Evolutionary conservation across 1,284 basidiomycete genomes (phyloP), one percentile per base, ranked within the genome.

Genomic region (Retiboletus flavoniger): DNA sequence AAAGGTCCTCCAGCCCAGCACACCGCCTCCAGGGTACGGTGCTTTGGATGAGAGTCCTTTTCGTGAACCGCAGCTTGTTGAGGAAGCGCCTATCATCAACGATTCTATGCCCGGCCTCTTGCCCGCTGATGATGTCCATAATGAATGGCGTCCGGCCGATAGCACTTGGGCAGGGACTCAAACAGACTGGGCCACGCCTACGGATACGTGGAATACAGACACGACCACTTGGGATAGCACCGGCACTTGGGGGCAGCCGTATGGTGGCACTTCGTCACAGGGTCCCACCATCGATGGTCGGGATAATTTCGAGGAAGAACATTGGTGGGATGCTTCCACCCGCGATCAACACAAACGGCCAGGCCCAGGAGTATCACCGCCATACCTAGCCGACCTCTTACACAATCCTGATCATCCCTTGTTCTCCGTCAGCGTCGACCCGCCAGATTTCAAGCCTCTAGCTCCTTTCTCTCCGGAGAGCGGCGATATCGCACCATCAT

Each of bases 401-500:
- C 89, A 91, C 66, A 77, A 88, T 60, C 74, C 85, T 14, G 81
- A 87, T 39, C 89, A 90, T 65, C 78, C 82, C 4, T 70, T 91
- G 24, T 87, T 81, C 68, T 82, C 79, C 6, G 82, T 91, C 28
- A 78, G 73, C 51, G 75, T 80, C 42, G 75, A 74, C 4, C 56
- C 63, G 4, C 74, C 76, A 3, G 72, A 73, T 53, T 47, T 71
- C 21, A 68, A 59, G 50, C 63, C 63, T 6, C 24, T 11, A 3
- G 9, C 45, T n/a, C 55, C 67, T 8, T 53, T 63, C 31, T 58
- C 57, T 16, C 51, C 56, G 53, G 67, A 63, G 58, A 44, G 47
- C 31, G 53, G 55, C 43, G 63, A 69, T 56, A 41, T 60, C 29
- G 48, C 57, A 13, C 35, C 65, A 40, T 29, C 66, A 19, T 63